Evolutionary conservation across 2,329 filamentous ascomycete species (phyloP).

Genomic region (Elsinoe australis): DNA sequence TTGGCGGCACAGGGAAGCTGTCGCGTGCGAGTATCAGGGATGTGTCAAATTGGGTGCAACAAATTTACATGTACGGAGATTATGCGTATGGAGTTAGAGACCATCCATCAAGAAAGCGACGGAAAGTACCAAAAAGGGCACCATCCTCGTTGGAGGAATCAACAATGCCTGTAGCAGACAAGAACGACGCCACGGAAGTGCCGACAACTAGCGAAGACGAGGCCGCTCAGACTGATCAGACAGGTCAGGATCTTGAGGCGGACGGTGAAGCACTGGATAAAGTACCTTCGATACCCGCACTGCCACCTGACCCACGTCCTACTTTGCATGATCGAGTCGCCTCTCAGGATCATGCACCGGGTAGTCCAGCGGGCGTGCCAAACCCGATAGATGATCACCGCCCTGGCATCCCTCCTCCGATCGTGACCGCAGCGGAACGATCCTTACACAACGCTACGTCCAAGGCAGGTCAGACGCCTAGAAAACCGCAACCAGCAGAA

Average conservation of each 20-base stretch:
- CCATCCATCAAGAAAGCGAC: slow-evolving; percentile 61
- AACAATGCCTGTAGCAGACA: background rate
- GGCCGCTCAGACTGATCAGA: background rate
- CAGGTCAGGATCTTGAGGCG: background rate
- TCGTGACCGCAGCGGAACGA: slow-evolving; percentile 38
- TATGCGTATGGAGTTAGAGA: slow-evolving; percentile 78
- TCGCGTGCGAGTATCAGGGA: slow-evolving; percentile 63
- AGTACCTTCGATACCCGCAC: background rate
- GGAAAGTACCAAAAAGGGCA: slow-evolving; percentile 38
- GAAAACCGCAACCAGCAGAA: slow-evolving; percentile 17
- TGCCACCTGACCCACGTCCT: slow-evolving; percentile 21
- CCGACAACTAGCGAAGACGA: background rate
- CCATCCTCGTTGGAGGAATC: slow-evolving; percentile 30
- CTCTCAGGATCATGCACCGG: slow-evolving; percentile 25
- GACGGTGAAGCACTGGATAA: background rate
- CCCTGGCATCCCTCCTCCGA: slow-evolving; percentile 41
- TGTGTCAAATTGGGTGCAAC: slow-evolving; percentile 79
- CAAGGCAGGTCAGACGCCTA: slow-evolving; percentile 26
- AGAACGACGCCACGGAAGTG: background rate
- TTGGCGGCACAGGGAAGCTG: slow-evolving; percentile 69
- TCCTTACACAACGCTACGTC: slow-evolving; percentile 38
- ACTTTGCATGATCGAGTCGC: slow-evolving; percentile 24
- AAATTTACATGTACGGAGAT: slow-evolving; percentile 75
- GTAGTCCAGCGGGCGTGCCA: slow-evolving; percentile 10
- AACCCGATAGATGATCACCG: slow-evolving; percentile 19